phyloP scores from a whole-genome alignment of 495 filamentous ascomycete genomes.

The Parachaetomium inaequale region DNA sequence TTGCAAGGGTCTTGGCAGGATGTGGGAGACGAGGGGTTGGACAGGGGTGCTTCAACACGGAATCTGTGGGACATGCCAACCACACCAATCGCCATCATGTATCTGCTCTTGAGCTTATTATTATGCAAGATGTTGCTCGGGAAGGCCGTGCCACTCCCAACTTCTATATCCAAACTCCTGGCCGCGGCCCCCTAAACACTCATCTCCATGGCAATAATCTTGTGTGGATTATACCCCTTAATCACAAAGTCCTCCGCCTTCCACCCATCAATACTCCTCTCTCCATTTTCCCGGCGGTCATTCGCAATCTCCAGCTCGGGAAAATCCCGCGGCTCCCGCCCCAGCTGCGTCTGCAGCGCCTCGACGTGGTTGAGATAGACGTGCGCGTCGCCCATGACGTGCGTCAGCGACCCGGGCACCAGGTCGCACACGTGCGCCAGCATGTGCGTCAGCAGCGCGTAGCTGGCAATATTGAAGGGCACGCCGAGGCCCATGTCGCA shows the following conservation, averaged over 20 bases:
- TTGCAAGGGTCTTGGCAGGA: too few relatives aligned
- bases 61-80: too few relatives aligned
- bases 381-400: constrained; percentile 95
- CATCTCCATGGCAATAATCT: constrained; percentile 96
- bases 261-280: constrained; percentile 73
- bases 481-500: constrained; percentile 98
- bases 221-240: constrained; percentile 84
- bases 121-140: too few relatives aligned
- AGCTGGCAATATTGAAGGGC: constrained; percentile 95
- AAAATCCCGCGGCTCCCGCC: constrained; percentile 75
- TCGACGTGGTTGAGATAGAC: constrained; percentile 92
- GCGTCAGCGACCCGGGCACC: constrained; percentile 76
- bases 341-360: constrained; percentile 74
- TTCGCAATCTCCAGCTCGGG: constrained; percentile 66
- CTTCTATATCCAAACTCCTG: too few relatives aligned
- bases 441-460: constrained; percentile 91
- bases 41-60: too few relatives aligned
- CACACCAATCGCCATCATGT: too few relatives aligned
- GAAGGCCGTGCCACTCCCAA: too few relatives aligned
- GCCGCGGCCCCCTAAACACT: constrained; percentile 53
- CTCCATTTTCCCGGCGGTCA: constrained; percentile 46
- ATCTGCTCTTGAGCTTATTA: too few relatives aligned
- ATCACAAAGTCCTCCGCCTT: constrained; percentile 83
- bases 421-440: constrained; percentile 81
- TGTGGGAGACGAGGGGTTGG: too few relatives aligned